Evolutionary conservation across 306 rosid species (phyloP).

Genomic region (Prunus mongolica): DNA sequence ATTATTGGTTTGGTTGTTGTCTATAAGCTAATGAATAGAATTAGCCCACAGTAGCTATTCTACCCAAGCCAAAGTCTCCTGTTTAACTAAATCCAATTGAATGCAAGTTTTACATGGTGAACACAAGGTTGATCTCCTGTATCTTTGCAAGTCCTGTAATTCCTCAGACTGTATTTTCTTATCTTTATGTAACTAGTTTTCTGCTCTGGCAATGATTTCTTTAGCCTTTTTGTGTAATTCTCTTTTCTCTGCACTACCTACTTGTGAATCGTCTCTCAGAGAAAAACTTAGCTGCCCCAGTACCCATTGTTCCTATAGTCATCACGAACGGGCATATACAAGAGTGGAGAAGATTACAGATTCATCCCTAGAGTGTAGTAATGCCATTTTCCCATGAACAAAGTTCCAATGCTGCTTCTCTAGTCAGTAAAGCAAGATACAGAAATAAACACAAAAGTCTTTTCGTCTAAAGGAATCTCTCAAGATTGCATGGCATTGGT

Average conservation of each 20-base stretch:
- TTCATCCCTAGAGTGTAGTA: not conserved
- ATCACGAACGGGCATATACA: too few relatives aligned
- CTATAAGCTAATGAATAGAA: not conserved
- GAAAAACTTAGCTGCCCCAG: too few relatives aligned
- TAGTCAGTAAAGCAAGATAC: not conserved
- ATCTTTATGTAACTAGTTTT: not conserved
- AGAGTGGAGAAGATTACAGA: not conserved
- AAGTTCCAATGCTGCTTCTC: not conserved
- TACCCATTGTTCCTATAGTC: too few relatives aligned
- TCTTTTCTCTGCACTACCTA: not conserved
- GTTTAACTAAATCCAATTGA: not conserved
- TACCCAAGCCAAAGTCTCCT: not conserved
- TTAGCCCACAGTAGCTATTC: not conserved
- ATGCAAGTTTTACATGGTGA: slow-evolving; percentile 1
- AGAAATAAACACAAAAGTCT: not conserved
- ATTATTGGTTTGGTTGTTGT: slow-evolving; percentile 6
- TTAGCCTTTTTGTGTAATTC: not conserved
- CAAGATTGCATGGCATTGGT: slow-evolving; percentile 53
- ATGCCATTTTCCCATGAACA: not conserved
- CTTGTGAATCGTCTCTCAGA: not conserved
- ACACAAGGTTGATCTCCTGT: not conserved
- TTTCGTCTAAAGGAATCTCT: not conserved
- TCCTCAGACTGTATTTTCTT: not conserved
- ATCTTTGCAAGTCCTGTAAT: slow-evolving; percentile 5
- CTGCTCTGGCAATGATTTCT: not conserved